Conservation (phyloP, 441 rosid genomes). For the Euphorbia schlechtendalii region DNA sequence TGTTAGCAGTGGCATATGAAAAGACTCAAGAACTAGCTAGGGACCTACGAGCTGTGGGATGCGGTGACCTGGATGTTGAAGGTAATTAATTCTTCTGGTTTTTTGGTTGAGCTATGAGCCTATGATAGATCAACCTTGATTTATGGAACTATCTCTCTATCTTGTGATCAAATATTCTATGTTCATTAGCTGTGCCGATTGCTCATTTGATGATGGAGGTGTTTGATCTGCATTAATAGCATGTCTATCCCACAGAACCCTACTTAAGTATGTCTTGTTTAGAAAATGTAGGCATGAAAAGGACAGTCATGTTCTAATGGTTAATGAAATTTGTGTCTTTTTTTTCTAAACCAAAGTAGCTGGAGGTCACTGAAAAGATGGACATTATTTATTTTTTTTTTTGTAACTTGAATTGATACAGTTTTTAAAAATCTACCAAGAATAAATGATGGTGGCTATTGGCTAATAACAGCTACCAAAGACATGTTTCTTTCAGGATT, state of each 20-base stretch:
- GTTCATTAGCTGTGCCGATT: neutral
- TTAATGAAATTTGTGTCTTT: neutral
- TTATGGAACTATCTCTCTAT: conserved; percentile 3
- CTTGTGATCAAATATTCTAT: conserved; percentile 10
- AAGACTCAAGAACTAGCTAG: conserved; percentile 97
- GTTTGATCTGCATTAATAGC: neutral
- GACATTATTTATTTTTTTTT: no score
- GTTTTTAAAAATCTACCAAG: conserved; percentile 7
- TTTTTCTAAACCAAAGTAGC: conserved; percentile 8
- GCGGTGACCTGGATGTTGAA: conserved; percentile 97
- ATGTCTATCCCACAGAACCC: neutral
- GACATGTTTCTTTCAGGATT: neutral
- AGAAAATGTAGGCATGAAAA: neutral
- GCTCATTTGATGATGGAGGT: neutral
- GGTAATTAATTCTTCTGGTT: conserved; percentile 40
- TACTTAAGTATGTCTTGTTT: neutral
- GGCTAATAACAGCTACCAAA: neutral
- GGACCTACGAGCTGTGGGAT: conserved; percentile 90
- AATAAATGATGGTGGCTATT: neutral
- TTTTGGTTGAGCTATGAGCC: conserved; percentile 9
- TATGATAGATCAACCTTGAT: neutral
- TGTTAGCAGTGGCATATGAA: conserved; percentile 98
- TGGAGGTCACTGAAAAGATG: neutral
- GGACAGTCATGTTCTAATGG: neutral
- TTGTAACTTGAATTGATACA: no score